Conservation (phyloP, 345 rosid genomes). For the Salix arbutifolia region DNA sequence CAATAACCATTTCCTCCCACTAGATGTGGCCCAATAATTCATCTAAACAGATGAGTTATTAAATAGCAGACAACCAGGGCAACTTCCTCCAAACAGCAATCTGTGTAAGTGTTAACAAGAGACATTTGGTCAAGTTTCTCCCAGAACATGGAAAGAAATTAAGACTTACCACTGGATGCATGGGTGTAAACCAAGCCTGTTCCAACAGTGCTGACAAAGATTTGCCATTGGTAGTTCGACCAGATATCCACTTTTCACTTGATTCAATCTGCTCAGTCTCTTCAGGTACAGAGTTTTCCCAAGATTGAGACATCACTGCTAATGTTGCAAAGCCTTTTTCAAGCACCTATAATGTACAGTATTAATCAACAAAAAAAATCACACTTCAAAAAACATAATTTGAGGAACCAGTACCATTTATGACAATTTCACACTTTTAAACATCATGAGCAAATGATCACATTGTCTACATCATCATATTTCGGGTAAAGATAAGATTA, state of each 20-base stretch:
- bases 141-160: background rate
- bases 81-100: too few species aligned
- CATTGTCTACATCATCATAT: background rate
- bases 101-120: background rate
- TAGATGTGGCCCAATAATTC: too few species aligned
- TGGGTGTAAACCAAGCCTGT: constrained; percentile 61
- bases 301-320: constrained; percentile 64
- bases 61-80: too few species aligned
- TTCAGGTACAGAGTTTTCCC: constrained; percentile 57
- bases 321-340: constrained; percentile 61
- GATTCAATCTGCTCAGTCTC: constrained; percentile 42
- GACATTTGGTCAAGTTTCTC: background rate
- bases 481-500: too few species aligned
- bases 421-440: background rate
- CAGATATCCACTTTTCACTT: constrained; percentile 43
- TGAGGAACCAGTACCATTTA: background rate
- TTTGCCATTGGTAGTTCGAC: constrained; percentile 58
- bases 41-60: too few species aligned
- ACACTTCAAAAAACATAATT: background rate
- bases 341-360: constrained; percentile 47
- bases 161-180: constrained; percentile 39
- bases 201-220: constrained; percentile 67
- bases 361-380: constrained; percentile 8
- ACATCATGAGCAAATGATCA: background rate
- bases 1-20: background rate